Evolutionary conservation across 225 moss, liverwort and hornwort genomes (phyloP), one percentile per base, ranked within the genome.

Genomic region (Ulota crispa): DNA sequence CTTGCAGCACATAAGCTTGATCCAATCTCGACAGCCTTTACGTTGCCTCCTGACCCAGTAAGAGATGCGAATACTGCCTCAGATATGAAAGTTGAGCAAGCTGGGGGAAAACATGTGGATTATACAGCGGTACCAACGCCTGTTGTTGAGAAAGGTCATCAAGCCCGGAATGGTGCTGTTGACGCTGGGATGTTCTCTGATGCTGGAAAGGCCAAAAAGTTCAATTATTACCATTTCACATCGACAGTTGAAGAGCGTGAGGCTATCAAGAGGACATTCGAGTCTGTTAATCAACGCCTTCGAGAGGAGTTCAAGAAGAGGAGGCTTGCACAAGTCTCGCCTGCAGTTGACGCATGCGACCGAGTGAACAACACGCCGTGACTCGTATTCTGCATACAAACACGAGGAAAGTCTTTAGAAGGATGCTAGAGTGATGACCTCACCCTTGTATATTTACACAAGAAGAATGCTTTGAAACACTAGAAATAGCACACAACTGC

Each of bases 271-370:
- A 83, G 80, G 27, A 87, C 87, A 4, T 82, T 89, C 23, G 32
- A 80, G 36, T 80, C 84, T 43, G 84, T 89, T 23, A 86, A 76
- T 59, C 80, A 60, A 18, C 82, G 86, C 34, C 85, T 89, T 70
- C 83, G 61, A 81, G 81, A 87, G 66, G 87, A 87, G 41, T 85
- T 75, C 59, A 85, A 85, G 87, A 87, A 79, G 76, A 78, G 87
- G 76, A 87, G 59, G 85, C 65, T 85, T 60, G 70, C 6, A 19
- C 19, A 28, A 7, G 36, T 52, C 61, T 2, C 28, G 53, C 21
- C 47, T n/a, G n/a, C n/a, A n/a, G 50, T 52, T 70, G 75, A 32
- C 72, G 71, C 68, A 53, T 41, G 59, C 53, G 23, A 63, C 65
- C 71, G 12, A 30, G 34, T 4, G 11, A 69, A 63, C 70, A 31